A percentile compares a stretch with the other conserved stretches of the same genome.
Evolutionary conservation across 2,329 filamentous ascomycete genomes (phyloP).

Genomic region (Thielaviopsis ethacetica): DNA sequence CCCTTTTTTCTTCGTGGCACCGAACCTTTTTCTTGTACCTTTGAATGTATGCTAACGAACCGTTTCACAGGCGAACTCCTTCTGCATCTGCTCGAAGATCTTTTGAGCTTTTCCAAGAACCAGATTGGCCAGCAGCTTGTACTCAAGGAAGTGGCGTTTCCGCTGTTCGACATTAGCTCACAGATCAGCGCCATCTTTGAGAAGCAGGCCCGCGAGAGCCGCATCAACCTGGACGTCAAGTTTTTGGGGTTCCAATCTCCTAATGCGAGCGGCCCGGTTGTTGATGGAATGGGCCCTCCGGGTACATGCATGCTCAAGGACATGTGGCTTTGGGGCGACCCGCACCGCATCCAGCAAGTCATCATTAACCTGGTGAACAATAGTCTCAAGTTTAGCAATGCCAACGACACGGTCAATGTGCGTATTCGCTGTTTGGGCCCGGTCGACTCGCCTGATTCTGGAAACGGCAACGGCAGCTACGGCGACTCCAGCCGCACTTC

Average conservation of each 20-base stretch:
- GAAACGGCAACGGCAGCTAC: not conserved
- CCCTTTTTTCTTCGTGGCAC: too few species aligned
- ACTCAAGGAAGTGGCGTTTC: constrained; percentile 73
- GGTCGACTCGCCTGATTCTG: constrained; percentile 21
- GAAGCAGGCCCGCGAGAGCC: constrained; percentile 68
- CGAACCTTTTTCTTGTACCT: not conserved
- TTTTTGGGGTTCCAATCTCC: constrained; percentile 26
- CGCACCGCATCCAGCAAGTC: constrained; percentile 81
- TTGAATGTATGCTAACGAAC: not conserved
- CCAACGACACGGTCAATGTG: constrained; percentile 58
- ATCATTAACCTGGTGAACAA: constrained; percentile 88
- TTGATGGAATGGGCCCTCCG: constrained; percentile 45
- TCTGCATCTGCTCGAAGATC: constrained; percentile 72
- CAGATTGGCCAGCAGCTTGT: constrained; percentile 74
- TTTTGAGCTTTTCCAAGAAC: constrained; percentile 88
- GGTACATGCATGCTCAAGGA: constrained; percentile 58
- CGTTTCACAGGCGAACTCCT: constrained; percentile 46
- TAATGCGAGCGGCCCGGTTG: constrained; percentile 17
- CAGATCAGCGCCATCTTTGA: constrained; percentile 79
- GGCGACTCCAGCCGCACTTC: constrained; percentile 34
- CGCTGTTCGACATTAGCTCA: constrained; percentile 64
- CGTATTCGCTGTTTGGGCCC: constrained; percentile 60
- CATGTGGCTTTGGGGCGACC: constrained; percentile 84
- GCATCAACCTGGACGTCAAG: constrained; percentile 55
- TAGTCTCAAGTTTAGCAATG: constrained; percentile 76